Evolutionary conservation across 2,329 filamentous ascomycete species (phyloP), one percentile per base, ranked within the genome.

Genomic region (Westerdykella aurantiaca): DNA sequence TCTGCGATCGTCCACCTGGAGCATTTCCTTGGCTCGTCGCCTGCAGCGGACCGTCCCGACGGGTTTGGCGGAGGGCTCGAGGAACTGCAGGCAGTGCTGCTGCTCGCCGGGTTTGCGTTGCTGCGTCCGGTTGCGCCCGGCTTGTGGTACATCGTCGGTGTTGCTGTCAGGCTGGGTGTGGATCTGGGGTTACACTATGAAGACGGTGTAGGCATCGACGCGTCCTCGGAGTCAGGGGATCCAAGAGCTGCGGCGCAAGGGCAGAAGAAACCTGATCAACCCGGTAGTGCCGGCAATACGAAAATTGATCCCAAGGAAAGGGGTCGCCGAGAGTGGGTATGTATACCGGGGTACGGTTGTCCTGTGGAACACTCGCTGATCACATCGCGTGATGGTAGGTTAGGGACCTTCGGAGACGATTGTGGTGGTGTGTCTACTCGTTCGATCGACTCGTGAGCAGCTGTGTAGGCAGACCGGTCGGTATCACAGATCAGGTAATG

Each of bases 391-490:
- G 25, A 29, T 29, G 25, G 25, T 12, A 29, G 25, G 25, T 29
- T 4, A 29, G 25, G 7, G 93, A 97, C 64, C 77, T 95, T 50
- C 82, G 89, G 41, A 79, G 91, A 44, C 80, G 91, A 25, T 74
- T 97, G 12, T 97, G 90, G 89, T 97, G 93, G 91, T 95, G 89
- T 69, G 90, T 90, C 1, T 97, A 97, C 68, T 91, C 88, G 5
- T 81, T 97, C 43, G 91, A 97, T 67, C 81, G 91, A n/a, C 81
- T 97, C 5, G 91, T 97, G 40, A 93, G 88, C 59, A 90, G 88
- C 17, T 96, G 90, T 56, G 91, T 97, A 21, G 91, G 91, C 31
- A 78, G 91, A 43, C 93, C 91, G 6, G 94, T 96, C 59, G 90
- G 91, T 23, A 88, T 97, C 50, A 90, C 86, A n/a, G 93, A 97